Evolutionary conservation across 2,329 filamentous ascomycete species (phyloP).

Genomic region (Colletotrichum camelliae): DNA sequence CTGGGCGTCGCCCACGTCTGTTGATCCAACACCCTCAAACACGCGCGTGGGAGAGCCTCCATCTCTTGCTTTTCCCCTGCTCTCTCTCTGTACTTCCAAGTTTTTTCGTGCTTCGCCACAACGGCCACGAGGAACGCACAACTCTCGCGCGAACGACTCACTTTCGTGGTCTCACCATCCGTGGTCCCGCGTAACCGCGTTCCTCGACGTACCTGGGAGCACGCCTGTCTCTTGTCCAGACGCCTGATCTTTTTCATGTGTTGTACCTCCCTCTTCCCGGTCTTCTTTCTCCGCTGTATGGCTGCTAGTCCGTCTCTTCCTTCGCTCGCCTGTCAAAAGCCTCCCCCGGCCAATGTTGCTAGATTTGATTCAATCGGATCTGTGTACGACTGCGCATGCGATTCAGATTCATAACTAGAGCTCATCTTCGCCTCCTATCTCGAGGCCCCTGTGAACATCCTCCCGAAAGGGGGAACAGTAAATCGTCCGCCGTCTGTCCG

Average conservation of each 20-base stretch:
- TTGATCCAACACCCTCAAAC: not conserved
- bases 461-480: not conserved
- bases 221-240: not conserved
- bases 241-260: not conserved
- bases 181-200: conserved; percentile 7
- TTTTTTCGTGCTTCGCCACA: not conserved
- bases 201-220: conserved; percentile 4
- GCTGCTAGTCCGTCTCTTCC: not conserved
- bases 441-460: not conserved
- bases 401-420: not conserved
- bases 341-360: not conserved
- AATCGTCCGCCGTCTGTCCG: not conserved
- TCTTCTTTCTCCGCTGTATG: not conserved
- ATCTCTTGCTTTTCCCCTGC: not conserved
- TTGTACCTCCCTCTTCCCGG: not conserved
- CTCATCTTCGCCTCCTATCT: not conserved
- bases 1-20: not conserved
- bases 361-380: conserved; percentile 3
- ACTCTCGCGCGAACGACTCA: conserved; percentile 6
- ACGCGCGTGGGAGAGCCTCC: not conserved
- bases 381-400: conserved; percentile 2
- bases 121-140: conserved; percentile 17
- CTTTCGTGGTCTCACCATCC: not conserved
- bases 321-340: not conserved
- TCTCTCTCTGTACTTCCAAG: not conserved